Conservation (phyloP, 108 stramenopile genomes). For the Skeletonema costatum region DNA sequence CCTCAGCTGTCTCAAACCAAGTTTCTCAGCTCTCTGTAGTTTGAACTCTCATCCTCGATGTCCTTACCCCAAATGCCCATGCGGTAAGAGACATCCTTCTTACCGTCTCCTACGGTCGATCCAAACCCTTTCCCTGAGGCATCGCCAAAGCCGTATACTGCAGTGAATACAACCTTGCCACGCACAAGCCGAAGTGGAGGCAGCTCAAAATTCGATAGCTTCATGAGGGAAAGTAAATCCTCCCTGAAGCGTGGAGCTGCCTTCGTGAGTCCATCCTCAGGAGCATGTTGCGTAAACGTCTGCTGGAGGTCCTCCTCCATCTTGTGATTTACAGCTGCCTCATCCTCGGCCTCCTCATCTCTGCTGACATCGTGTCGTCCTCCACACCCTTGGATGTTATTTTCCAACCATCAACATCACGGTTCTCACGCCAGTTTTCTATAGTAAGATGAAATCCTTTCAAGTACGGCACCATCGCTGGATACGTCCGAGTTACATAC, state of each 20-base stretch:
- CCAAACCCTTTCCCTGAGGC: slow-evolving; percentile 52
- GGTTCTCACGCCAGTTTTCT: slow-evolving; percentile 31
- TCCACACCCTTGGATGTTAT: too few species aligned
- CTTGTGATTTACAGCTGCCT: background rate
- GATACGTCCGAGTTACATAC: slow-evolving; percentile 45
- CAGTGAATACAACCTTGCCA: background rate
- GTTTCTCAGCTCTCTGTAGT: slow-evolving; percentile 35
- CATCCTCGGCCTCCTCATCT: background rate
- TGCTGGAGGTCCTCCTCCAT: background rate
- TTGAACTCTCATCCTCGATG: background rate
- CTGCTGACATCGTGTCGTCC: too few species aligned
- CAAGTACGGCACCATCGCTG: slow-evolving; percentile 41
- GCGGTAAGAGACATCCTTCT: background rate
- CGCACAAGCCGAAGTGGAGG: slow-evolving; percentile 23
- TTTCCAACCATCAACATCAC: slow-evolving; percentile 56
- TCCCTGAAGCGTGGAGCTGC: slow-evolving; percentile 19
- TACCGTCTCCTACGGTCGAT: slow-evolving; percentile 2
- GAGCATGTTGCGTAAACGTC: background rate
- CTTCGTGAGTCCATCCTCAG: slow-evolving; percentile 15
- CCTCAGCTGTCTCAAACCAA: slow-evolving; percentile 17
- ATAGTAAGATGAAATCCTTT: slow-evolving; percentile 55
- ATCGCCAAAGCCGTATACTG: slow-evolving; percentile 53
- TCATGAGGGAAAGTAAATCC: slow-evolving; percentile 25
- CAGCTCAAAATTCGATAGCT: background rate
- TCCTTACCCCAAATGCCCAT: slow-evolving; percentile 18